phyloP scores from a whole-genome alignment of 225 moss, liverwort and hornwort genomes.

The Asterella californica region DNA sequence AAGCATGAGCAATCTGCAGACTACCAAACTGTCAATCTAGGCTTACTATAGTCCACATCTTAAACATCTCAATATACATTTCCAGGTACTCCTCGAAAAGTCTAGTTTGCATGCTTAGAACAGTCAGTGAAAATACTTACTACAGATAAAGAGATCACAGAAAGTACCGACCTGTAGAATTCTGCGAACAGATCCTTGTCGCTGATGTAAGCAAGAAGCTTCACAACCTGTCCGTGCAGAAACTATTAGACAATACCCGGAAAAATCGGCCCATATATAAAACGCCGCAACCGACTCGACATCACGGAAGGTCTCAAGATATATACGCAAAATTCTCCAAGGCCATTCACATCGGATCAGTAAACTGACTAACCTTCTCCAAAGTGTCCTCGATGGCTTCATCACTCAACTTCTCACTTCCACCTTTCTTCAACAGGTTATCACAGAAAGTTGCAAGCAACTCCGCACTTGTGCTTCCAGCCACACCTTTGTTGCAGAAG shows the following conservation, averaged over 20 bases:
- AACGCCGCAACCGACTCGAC: neutral
- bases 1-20: neutral
- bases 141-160: neutral
- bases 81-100: neutral
- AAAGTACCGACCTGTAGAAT: slow-evolving; percentile 70
- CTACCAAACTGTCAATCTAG: neutral
- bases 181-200: slow-evolving; percentile 98
- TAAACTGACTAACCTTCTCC: slow-evolving; percentile 60
- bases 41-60: neutral
- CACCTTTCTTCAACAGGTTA: slow-evolving; percentile 92
- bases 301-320: neutral
- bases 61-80: neutral
- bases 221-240: slow-evolving; percentile 66
- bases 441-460: slow-evolving; percentile 96
- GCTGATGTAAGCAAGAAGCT: slow-evolving; percentile 97
- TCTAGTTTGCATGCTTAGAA: neutral
- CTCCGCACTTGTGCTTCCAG: slow-evolving; percentile 97
- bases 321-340: neutral
- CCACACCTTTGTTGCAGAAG: slow-evolving; percentile 96
- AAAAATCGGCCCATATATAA: neutral
- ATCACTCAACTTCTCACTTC: slow-evolving; percentile 96
- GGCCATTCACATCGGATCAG: neutral
- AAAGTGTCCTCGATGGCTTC: slow-evolving; percentile 98
- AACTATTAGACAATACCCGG: neutral
- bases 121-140: neutral